Evolutionary conservation across 208 protist genomes (phyloP), one percentile per base, ranked within the genome.

Genomic region (Leishmania tropica): DNA sequence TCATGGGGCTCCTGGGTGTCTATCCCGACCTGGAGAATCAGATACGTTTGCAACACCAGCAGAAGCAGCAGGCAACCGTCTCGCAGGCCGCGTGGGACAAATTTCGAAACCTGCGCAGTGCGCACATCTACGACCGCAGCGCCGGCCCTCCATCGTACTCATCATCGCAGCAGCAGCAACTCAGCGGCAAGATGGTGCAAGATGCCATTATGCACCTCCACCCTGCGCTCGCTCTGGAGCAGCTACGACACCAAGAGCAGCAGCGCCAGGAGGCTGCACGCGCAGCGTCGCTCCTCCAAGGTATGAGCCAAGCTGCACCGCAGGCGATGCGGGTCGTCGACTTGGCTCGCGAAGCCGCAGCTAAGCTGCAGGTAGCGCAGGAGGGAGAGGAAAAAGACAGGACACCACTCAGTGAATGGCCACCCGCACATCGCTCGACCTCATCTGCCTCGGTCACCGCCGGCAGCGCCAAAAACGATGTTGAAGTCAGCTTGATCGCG

Each of bases 181-280:
- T 24, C n/a, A 58, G 11, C 77, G 7, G 35, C 77, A 65, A 28
- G 31, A 45, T 47, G 37, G 4, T 2, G 42, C 35, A 24, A 53
- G 28, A 74, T 35, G n/a, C 73, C 75, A 15, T 67, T 5, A 24
- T 37, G 17, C 15, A 37, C 6, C 75, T 79, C 42, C 86, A 88
- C 75, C 83, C 83, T 37, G 81, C 85, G 2, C 31, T 91, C 7
- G 85, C 79, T 19, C 76, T 93, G 74, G 87, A 91, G 62, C 54
- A 86, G 67, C 79, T 91, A 54, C 77, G 87, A 2, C 56, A 67
- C 4, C 56, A 75, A 13, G 78, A 85, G 19, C 48, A 21, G 31
- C 37, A 31, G 6, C 78, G 71, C 28, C 68, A 76, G 37, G 76
- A 54, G 6, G 56, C 37, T 13, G 24, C 47, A 10, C 2, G 37